Evolutionary conservation across 2,329 filamentous ascomycete genomes (phyloP), one percentile per base, ranked within the genome.

Genomic region (Stagonosporopsis cucurbitacearum): DNA sequence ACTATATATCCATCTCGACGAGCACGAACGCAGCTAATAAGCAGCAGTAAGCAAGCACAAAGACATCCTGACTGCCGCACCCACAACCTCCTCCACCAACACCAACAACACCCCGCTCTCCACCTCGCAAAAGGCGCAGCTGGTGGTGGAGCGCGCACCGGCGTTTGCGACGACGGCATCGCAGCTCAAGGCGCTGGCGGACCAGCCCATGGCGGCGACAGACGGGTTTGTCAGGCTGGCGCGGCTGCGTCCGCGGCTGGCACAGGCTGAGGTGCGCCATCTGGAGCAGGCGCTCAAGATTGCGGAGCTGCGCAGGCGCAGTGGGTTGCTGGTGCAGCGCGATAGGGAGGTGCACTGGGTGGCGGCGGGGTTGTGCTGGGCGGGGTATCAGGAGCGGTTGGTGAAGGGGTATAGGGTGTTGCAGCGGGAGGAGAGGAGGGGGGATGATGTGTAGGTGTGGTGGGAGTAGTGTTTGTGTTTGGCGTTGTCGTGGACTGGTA

Each of bases 281-380:
- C 72, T 82, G 19, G 81, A 84, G 15, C 88, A 91, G 59, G 75
- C 76, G 35, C 80, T 81, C 43, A 85, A 88, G 72, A 84, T 90
- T 59, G 84, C 83, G 20, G 84, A 84, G 71, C 81, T 89, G 70
- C 82, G 86, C 71, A 82, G 77, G 59, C 82, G 82, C 62, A 93
- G 84, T 77, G 90, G 86, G 74, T 63, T 74, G 42, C 42, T 78
- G 11, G 73, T 80, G 51, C 73, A 75, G 73, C 74, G 59, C 32
- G 96, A 91, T 88, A 92, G 94, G 75, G 87, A 92, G 71, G 79
- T 85, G 22, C 85, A 86, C 3, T 81, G 95, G 39, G 78, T 96
- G 43, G 82, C 83, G 11, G 86, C 85, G 63, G 88, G 88, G 0
- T 84, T 86, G 63, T 83, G 84, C 54, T 88, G 92, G 78, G 88